A percentile compares a stretch with the other conserved stretches of the same genome.
These are phyloP conservation scores for Gentiana macrophylla DNA, from an alignment of 257 asterid species.

Conservation along the genomic window DNA sequence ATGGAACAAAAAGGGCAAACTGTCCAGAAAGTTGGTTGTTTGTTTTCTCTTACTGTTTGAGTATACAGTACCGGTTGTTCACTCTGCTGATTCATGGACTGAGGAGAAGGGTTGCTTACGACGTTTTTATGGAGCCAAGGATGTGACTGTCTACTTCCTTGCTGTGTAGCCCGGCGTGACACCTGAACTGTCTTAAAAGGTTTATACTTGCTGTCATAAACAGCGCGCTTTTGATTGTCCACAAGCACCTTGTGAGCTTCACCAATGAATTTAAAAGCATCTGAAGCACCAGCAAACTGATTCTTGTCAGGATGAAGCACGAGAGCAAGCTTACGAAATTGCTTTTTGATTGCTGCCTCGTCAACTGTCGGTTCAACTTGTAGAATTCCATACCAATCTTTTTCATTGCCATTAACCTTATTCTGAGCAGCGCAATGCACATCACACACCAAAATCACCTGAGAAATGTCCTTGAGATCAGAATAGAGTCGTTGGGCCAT, in stretches of 20 bases:
- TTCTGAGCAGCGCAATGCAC: slow-evolving; percentile 42
- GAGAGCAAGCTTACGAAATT: slow-evolving; percentile 37
- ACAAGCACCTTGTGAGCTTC: slow-evolving; percentile 40
- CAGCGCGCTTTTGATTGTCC: slow-evolving; percentile 18
- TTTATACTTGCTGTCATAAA: slow-evolving; percentile 18
- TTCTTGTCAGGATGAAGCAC: slow-evolving; percentile 56
- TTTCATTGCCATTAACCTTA: slow-evolving; percentile 21
- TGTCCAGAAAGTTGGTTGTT: slow-evolving; percentile 30
- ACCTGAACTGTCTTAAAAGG: slow-evolving; percentile 16
- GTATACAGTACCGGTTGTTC: slow-evolving; percentile 15
- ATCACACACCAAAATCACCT: slow-evolving; percentile 42
- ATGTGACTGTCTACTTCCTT: slow-evolving; percentile 18
- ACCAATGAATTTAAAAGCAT: slow-evolving; percentile 41
- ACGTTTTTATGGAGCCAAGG: slow-evolving; percentile 20
- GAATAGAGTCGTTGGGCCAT: slow-evolving; percentile 40
- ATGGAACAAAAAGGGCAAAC: slow-evolving; percentile 23
- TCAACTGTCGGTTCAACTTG: slow-evolving; percentile 38
- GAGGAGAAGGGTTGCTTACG: slow-evolving; percentile 10
- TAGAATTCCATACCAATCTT: slow-evolving; percentile 51
- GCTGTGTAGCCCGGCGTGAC: slow-evolving; percentile 7
- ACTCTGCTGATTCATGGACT: slow-evolving; percentile 12
- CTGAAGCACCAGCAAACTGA: slow-evolving; percentile 43
- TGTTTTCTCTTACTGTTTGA: slow-evolving; percentile 8
- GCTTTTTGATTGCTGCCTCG: slow-evolving; percentile 30
- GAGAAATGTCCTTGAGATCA: slow-evolving; percentile 26